Base-by-base conservation (phyloP, 805 yeast species). In the Saccharomycopsis amapae region DNA sequence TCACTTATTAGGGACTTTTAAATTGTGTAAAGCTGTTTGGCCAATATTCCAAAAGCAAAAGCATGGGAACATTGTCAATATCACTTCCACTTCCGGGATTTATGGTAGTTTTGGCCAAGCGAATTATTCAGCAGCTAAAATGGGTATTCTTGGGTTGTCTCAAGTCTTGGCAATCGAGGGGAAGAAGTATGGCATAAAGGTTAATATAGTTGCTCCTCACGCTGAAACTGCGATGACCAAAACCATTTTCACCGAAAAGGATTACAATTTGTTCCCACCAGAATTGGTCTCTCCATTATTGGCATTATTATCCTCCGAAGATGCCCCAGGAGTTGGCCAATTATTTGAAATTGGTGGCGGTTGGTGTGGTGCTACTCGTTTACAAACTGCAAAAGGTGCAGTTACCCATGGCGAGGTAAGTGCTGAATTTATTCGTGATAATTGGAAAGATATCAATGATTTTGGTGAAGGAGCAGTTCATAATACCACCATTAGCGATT, bases 71-170 rank as follows among this genome's bases (percentile, higher is more conserved):
- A 81, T 90, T 46, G 76, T 90, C 55, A 90, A 90, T 66, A 85
- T 95, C 38, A 76, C 97, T 20, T 88, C 96, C 17, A 90, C 97
- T 7, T 88, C 97, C 2, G 98, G 97, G 54, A 88, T 90, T 56
- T 90, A 90, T 64, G 98, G 98, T 53, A 87, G 84, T 70, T 90
- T 90, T 68, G 98, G 98, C 42, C 98, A 90, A 68, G 86, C 96
- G 34, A 90, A 90, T 69, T 90, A 90, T 65, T 81, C 96, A 18
- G 79, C 97, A 26, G 97, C 97, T 38, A 90, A 90, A 69, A 78
- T 85, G 43, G 97, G 87, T 20, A 78, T 90, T 53, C 66, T 88
- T 40, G 96, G 96, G 15, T 75, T 90, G 56, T 75, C 96, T 34
- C 79, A 76, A 64, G 82, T 97, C 36, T 65, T 87, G 53, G 96